Evolutionary conservation across 352 stramenopile species (phyloP), one percentile per base, ranked within the genome.

Genomic region (Aphanomyces stellatus): DNA sequence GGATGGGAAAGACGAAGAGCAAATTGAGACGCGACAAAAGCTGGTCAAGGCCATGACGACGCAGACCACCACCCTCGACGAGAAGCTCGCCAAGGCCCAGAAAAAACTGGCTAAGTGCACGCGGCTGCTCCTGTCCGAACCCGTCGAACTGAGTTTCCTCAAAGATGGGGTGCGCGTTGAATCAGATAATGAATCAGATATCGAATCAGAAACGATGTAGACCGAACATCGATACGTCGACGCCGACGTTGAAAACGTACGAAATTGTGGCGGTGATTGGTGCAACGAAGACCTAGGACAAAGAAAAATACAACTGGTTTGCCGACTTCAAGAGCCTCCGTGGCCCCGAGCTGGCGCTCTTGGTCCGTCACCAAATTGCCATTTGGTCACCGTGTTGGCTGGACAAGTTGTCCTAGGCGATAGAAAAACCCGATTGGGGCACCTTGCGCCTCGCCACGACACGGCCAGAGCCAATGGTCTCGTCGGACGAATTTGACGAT

Each of bases 371-470:
- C 0, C 11, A 8, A 17, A 25, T 40, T 35, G 3, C n/a, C 7
- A 3, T 22, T 33, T 4, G 15, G 7, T 19, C 10, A 37, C 15
- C 51, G 15, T 59, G 24, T 22, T 22, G 25, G 24, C 22, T n/a
- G n/a, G n/a, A n/a, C n/a, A n/a, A n/a, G n/a, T 25, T 10, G 22
- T 10, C 74, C 0, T 57, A 88, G 3, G 81, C 80, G 3, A 72
- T 90, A n/a, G 64, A 65, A 4, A 89, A 89, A 62, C 71, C 56
- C 41, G 78, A 89, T 70, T 89, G 81, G 81, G 86, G 79, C 25
- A 84, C 84, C 31, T 65, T 89, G 3, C 82, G 81, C 33, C 69
- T 89, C 0, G 74, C 86, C 34, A 73, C 81, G 48, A 88, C 80
- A 13, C 74, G 80, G 8, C 81, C 81, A 1, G 35, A 77, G 51